Conservation (phyloP, 805 yeast genomes). For the Clavispora santaluciae region DNA sequence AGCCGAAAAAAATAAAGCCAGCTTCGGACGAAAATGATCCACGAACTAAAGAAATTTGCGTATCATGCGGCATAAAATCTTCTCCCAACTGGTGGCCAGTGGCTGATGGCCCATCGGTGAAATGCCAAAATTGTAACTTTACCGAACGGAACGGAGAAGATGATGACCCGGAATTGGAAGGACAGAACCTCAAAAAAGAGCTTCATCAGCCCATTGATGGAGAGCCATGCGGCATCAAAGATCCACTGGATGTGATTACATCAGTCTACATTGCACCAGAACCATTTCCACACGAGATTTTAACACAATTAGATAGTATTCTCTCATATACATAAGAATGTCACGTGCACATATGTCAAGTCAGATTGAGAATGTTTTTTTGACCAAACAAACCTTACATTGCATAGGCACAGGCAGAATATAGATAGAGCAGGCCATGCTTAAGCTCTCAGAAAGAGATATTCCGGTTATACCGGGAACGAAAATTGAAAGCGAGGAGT, state of each 20-base stretch:
- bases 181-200: conserved; percentile 11
- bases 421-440: conserved; percentile 16
- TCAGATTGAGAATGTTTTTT: neutral
- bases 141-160: conserved; percentile 4
- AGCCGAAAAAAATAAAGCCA: neutral
- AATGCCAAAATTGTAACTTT: conserved; percentile 34
- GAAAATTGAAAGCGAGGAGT: conserved; percentile 65
- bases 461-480: conserved; percentile 88
- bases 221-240: conserved; percentile 26
- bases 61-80: conserved; percentile 18
- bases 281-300: neutral
- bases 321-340: neutral
- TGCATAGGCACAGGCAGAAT: neutral
- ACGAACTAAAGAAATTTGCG: conserved; percentile 10
- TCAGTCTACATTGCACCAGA: conserved; percentile 3
- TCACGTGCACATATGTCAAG: neutral
- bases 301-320: neutral
- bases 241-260: conserved; percentile 9
- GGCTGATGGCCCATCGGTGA: neutral
- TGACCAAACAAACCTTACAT: neutral
- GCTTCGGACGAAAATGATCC: neutral
- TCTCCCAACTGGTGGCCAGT: conserved; percentile 38
- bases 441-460: conserved; percentile 42
- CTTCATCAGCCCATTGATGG: conserved; percentile 30
- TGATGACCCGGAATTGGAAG: conserved; percentile 11